These are phyloP conservation scores for Calvatia gigantea DNA, from an alignment of 768 basidiomycete genomes.

Conservation along the genomic window DNA sequence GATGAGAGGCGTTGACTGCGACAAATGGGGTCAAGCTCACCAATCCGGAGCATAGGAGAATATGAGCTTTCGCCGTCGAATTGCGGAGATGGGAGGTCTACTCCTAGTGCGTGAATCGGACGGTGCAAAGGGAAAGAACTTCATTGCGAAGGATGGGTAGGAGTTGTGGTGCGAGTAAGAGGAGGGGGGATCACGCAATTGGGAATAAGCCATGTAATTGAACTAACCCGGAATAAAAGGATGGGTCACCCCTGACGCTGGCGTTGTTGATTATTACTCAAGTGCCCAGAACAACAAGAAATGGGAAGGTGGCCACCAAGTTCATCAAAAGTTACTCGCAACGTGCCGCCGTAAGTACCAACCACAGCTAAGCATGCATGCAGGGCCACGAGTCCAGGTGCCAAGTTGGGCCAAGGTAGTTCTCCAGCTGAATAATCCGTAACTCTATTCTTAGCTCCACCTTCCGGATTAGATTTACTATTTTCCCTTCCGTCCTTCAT, in stretches of 20 bases:
- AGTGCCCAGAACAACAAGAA: no score
- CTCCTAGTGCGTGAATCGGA: constrained; percentile 14
- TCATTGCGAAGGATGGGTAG: constrained; percentile 20
- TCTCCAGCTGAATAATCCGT: neutral
- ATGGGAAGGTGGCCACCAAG: no score
- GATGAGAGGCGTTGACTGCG: constrained; percentile 11
- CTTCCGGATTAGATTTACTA: neutral
- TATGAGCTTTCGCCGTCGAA: constrained; percentile 41
- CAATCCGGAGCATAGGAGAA: constrained; percentile 75
- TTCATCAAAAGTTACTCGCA: no score
- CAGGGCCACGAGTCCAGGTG: no score
- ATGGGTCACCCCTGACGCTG: no score
- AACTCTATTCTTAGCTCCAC: neutral
- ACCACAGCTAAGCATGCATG: no score
- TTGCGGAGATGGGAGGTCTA: constrained; percentile 23
- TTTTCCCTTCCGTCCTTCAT: neutral
- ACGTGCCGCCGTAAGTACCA: no score
- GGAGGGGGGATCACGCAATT: constrained; percentile 3
- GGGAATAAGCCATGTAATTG: constrained; percentile 21
- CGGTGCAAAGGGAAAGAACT: constrained; percentile 22
- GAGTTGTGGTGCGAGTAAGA: neutral
- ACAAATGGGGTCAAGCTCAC: constrained; percentile 34
- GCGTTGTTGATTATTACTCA: no score
- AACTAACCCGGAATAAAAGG: no score
- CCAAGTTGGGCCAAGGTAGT: no score